Evolutionary conservation across 768 basidiomycete species (phyloP).

Genomic region (Ramaria sp.): DNA sequence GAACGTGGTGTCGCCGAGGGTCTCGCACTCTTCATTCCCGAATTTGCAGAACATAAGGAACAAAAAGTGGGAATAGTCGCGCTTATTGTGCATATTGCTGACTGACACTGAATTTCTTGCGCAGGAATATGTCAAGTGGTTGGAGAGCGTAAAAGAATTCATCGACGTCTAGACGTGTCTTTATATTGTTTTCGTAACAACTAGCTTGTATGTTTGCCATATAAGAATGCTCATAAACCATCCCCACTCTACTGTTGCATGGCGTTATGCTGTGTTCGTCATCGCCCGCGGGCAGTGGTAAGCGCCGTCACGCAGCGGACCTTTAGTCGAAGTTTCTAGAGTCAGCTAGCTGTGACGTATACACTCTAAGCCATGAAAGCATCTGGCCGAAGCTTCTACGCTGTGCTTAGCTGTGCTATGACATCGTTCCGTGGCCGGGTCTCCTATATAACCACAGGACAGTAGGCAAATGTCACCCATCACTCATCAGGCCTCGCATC

Average conservation of each 20-base stretch:
- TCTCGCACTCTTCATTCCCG: constrained; percentile 79
- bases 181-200: not conserved
- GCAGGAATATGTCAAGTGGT: constrained; percentile 89
- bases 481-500: too few species aligned
- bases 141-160: constrained; percentile 73
- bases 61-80: constrained; percentile 55
- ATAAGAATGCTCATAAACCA: not conserved
- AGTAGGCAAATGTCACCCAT: not conserved
- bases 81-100: constrained; percentile 7
- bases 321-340: not conserved
- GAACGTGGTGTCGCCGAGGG: constrained; percentile 83
- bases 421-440: not conserved
- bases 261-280: not conserved
- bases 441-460: not conserved
- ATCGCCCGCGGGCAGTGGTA: not conserved
- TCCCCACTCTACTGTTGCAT: not conserved
- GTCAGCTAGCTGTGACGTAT: not conserved
- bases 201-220: not conserved
- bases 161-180: constrained; percentile 36
- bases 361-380: not conserved
- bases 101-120: constrained; percentile 8
- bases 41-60: constrained; percentile 85
- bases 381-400: not conserved
- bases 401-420: not conserved
- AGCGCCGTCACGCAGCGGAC: not conserved